These are phyloP conservation scores for Juncus effusus DNA, from an alignment of 176 grass and related monocot genomes.

Conservation along the genomic window DNA sequence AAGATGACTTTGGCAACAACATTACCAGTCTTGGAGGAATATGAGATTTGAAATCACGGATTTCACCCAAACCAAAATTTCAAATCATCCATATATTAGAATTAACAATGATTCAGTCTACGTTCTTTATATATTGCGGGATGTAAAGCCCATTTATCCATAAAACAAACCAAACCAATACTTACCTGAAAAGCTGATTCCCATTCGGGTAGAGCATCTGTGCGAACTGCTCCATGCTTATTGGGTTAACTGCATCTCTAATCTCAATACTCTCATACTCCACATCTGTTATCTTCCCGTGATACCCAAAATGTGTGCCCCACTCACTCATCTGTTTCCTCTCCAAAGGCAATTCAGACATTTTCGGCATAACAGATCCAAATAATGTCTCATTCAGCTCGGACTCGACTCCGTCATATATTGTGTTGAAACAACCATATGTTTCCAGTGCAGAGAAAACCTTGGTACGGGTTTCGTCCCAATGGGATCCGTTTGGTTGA, in stretches of 20 bases:
- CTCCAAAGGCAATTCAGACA: conserved; percentile 44
- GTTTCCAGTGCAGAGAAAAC: conserved; percentile 36
- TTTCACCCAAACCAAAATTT: too few species aligned
- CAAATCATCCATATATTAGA: too few species aligned
- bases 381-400: conserved; percentile 39
- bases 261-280: conserved; percentile 43
- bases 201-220: conserved; percentile 39
- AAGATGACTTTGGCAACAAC: too few species aligned
- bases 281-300: conserved; percentile 33
- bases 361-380: conserved; percentile 23
- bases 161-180: neutral
- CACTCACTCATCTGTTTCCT: conserved; percentile 27
- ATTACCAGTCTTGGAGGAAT: too few species aligned
- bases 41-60: too few species aligned
- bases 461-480: conserved; percentile 33
- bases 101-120: too few species aligned
- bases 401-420: conserved; percentile 25
- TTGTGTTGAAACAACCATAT: conserved; percentile 39
- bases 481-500: conserved; percentile 20
- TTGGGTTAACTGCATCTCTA: neutral
- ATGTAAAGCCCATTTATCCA: too few species aligned
- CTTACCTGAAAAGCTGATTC: conserved; percentile 45
- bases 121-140: too few species aligned
- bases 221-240: conserved; percentile 33
- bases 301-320: conserved; percentile 27